phyloP scores from a whole-genome alignment of 805 yeast genomes.

The Ogataea glucozyma region DNA sequence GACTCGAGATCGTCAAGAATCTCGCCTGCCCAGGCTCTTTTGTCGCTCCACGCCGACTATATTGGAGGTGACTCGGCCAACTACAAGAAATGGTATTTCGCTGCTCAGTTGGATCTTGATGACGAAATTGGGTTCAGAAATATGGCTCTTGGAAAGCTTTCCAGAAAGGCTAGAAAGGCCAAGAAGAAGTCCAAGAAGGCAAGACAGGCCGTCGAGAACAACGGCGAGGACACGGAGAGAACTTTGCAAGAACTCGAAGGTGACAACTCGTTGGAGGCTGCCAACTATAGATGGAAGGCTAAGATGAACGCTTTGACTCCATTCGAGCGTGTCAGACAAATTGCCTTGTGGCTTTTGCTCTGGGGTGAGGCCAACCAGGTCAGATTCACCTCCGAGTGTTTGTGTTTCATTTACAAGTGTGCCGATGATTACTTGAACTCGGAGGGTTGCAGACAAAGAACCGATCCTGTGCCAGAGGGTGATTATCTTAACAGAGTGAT shows the following conservation, averaged over 20 bases:
- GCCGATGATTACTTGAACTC: slow-evolving; percentile 88
- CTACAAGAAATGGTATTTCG: slow-evolving; percentile 85
- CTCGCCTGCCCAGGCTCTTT: slow-evolving; percentile 85
- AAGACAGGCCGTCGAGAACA: slow-evolving; percentile 65
- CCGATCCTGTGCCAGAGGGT: slow-evolving; percentile 82
- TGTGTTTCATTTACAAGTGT: slow-evolving; percentile 93
- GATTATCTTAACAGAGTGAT: slow-evolving; percentile 89
- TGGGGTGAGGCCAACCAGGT: slow-evolving; percentile 96
- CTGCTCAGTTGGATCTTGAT: slow-evolving; percentile 84
- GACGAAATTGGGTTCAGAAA: slow-evolving; percentile 82
- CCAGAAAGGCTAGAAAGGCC: slow-evolving; percentile 79
- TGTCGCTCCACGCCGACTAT: slow-evolving; percentile 82
- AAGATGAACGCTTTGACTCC: slow-evolving; percentile 72
- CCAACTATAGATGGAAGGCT: slow-evolving; percentile 80
- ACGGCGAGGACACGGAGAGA: slow-evolving; percentile 60
- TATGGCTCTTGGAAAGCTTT: slow-evolving; percentile 73
- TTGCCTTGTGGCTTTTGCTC: slow-evolving; percentile 69
- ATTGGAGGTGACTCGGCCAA: slow-evolving; percentile 87
- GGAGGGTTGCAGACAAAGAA: slow-evolving; percentile 87
- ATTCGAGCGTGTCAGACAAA: slow-evolving; percentile 77
- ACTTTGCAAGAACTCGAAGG: slow-evolving; percentile 69
- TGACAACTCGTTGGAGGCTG: slow-evolving; percentile 83
- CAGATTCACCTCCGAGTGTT: slow-evolving; percentile 86
- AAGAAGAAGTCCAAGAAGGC: slow-evolving; percentile 79
- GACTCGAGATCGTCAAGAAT: slow-evolving; percentile 85